Conservation (phyloP, 1,284 basidiomycete species). For the Moesziomyces sp. region DNA sequence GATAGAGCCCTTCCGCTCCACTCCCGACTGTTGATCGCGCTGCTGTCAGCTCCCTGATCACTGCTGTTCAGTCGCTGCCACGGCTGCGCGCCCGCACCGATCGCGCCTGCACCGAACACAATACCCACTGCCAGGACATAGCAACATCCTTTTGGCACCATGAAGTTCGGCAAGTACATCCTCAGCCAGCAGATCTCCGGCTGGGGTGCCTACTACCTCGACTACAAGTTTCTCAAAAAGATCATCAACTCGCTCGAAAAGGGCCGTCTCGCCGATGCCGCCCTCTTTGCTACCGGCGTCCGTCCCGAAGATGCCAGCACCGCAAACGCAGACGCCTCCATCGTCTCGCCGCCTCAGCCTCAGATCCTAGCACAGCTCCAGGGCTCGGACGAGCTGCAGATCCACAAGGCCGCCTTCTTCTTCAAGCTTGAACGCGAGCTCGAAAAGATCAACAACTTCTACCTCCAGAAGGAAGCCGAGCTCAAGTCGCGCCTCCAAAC, state of each 20-base stretch:
- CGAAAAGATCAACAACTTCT: conserved; percentile 99
- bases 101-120: too few relatives aligned
- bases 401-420: conserved; percentile 97
- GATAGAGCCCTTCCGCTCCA: too few relatives aligned
- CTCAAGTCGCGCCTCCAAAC: conserved; percentile 88
- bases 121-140: background rate
- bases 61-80: too few relatives aligned
- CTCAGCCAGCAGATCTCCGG: conserved; percentile 96
- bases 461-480: conserved; percentile 96
- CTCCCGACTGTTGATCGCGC: too few relatives aligned
- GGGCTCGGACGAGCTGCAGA: conserved; percentile 68
- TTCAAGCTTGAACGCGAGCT: conserved; percentile 98
- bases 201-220: conserved; percentile 95
- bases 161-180: conserved; percentile 97
- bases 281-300: conserved; percentile 83
- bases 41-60: too few relatives aligned
- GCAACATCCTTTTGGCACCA: conserved; percentile 5
- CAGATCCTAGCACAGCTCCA: conserved; percentile 55
- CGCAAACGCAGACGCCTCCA: conserved; percentile 13
- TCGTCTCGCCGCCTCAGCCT: conserved; percentile 32
- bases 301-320: conserved; percentile 71
- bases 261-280: conserved; percentile 87
- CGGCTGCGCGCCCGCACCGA: too few relatives aligned
- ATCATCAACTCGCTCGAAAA: conserved; percentile 98
- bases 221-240: conserved; percentile 98